phyloP scores from a whole-genome alignment of 1,139 yeast species.

The Diutina neorugosa region DNA sequence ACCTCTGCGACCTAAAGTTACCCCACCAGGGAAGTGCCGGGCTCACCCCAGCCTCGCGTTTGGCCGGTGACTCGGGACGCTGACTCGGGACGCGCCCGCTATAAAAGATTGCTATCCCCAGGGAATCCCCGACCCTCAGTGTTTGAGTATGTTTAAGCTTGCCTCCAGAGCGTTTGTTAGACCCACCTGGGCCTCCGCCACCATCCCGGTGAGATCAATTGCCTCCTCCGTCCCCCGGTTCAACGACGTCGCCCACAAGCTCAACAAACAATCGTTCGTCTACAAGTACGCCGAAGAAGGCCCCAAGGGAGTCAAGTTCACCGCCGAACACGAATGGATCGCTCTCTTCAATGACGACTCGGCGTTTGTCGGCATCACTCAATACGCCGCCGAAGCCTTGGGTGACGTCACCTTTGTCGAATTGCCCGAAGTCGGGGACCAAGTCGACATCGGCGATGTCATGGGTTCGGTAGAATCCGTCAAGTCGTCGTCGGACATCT shows the following conservation, averaged over 20 bases:
- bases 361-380: constrained; percentile 84
- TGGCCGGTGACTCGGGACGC: background rate
- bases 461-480: constrained; percentile 92
- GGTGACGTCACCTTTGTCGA: constrained; percentile 96
- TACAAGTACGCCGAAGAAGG: constrained; percentile 35
- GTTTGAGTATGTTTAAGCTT: background rate
- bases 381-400: constrained; percentile 93
- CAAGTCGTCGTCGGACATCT: constrained; percentile 88
- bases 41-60: background rate
- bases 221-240: constrained; percentile 9
- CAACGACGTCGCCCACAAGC: constrained; percentile 31
- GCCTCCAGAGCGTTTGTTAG: background rate
- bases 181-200: background rate
- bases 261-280: constrained; percentile 41
- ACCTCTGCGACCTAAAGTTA: no score
- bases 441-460: constrained; percentile 63
- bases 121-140: background rate
- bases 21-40: background rate
- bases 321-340: constrained; percentile 94
- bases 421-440: constrained; percentile 66
- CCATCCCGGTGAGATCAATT: constrained; percentile 2
- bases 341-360: constrained; percentile 74
- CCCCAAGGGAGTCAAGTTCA: constrained; percentile 52
- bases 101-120: constrained; percentile 1
- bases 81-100: background rate